These are phyloP conservation scores for Leccinum broughii DNA, from an alignment of 768 basidiomycete species.

Conservation along the genomic window DNA sequence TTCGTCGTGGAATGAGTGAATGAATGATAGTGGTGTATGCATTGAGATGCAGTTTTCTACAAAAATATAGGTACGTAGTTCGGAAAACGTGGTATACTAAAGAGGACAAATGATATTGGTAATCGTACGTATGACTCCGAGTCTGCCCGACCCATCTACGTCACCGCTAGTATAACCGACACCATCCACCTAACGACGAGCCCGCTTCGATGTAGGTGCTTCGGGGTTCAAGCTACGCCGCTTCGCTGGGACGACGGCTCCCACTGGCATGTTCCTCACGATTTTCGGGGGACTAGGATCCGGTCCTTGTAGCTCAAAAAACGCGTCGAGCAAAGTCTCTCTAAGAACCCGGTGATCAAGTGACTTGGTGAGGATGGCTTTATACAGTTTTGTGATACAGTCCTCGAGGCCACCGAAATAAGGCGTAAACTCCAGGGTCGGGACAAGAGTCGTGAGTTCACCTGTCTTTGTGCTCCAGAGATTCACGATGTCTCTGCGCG, in stretches of 20 bases:
- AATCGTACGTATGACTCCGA: background rate
- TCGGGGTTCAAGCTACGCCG: background rate
- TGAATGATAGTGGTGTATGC: too few species aligned
- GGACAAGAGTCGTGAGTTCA: background rate
- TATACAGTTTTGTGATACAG: background rate
- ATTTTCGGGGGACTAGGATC: background rate
- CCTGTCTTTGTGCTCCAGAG: background rate
- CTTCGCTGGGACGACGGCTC: background rate
- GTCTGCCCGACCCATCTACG: background rate
- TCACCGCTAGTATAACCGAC: background rate
- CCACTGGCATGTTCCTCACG: background rate
- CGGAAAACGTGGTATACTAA: too few species aligned
- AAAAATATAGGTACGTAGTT: too few species aligned
- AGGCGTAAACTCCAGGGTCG: background rate
- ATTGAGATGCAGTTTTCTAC: too few species aligned
- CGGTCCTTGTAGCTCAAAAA: background rate
- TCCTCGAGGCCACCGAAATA: background rate
- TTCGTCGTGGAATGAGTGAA: too few species aligned
- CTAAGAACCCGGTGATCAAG: background rate
- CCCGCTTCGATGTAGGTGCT: background rate
- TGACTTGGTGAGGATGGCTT: background rate
- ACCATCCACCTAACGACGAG: background rate
- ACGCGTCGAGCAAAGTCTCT: background rate
- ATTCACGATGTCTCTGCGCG: background rate
- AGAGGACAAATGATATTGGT: background rate